Base-by-base conservation (phyloP, 129 eudicot genomes). In the Gnaphalium uliginosum region DNA sequence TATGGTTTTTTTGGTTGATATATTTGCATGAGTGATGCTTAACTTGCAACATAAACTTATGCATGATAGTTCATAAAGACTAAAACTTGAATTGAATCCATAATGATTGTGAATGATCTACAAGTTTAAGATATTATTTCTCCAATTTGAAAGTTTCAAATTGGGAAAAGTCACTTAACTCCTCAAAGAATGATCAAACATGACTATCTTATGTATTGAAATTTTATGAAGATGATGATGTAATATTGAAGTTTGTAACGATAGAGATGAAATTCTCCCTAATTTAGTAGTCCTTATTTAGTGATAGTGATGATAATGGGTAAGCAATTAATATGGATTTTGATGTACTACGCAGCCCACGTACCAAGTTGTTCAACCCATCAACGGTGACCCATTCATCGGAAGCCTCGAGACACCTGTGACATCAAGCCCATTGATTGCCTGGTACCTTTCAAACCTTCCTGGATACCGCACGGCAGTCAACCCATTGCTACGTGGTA, bases 381-480 rank as follows among this genome's bases (percentile, higher is more conserved):
- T 95, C 73, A 95, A 95, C 22, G 99, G 97, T 18, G 99, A 95
- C 81, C 99, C 99, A 35, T 95, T 95, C 90, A 91, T 95, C 22
- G 97, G 97, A 72, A 89, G 99, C 58, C 96, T 95, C 15, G 99
- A 91, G 83, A 95, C 99, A 10, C 97, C 97, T 2, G 96, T 95
- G 70, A 95, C 99, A 78, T 91, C 97, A 17, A 95, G 99, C 87
- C 99, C 99, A 32, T 54, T 95, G 73, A 79, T 95, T 9, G 99
- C 99, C 0, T 95, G 99, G 99, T 95, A 89, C 87, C 96, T 94
- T 25, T 94, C 99, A 51, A 94, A 94, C 89, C 92, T 95, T 66
- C 99, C 97, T 3, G 97, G 92, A 64, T 95, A 95, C 90, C 79
- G 99, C 35, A 91, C 99, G 1, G 97, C 99, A 0, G 97, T 95